phyloP scores from a whole-genome alignment of 2,329 filamentous ascomycete species.

The Esteya vermicola region DNA sequence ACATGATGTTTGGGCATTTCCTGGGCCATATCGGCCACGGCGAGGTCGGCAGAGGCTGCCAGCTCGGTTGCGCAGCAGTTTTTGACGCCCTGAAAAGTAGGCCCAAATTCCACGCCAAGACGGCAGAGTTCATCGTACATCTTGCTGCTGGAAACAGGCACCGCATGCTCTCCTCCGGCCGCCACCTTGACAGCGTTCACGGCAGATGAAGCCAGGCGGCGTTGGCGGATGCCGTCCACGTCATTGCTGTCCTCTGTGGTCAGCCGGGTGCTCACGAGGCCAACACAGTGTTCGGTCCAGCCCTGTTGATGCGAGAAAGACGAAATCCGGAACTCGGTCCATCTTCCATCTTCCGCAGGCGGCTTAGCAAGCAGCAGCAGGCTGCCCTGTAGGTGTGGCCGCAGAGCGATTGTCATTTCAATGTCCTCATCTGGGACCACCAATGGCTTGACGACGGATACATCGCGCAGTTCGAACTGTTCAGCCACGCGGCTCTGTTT shows the following conservation, averaged over 20 bases:
- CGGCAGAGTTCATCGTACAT: constrained; percentile 32
- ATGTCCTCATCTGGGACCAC: too few species aligned
- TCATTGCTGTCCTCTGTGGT: constrained; percentile 16
- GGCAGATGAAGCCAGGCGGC: too few species aligned
- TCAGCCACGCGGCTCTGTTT: too few species aligned
- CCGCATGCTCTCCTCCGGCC: background rate
- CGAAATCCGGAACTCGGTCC: constrained; percentile 42
- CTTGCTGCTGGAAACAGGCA: constrained; percentile 17
- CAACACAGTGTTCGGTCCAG: constrained; percentile 45
- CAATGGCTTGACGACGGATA: too few species aligned
- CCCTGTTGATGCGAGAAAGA: constrained; percentile 35
- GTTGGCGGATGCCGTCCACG: constrained; percentile 24
- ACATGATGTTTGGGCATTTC: constrained; percentile 24
- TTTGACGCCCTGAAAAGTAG: constrained; percentile 34
- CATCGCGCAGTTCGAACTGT: too few species aligned
- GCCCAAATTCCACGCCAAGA: constrained; percentile 34
- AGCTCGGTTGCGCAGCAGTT: constrained; percentile 24
- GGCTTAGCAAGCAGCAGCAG: background rate
- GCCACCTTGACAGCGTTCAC: constrained; percentile 15
- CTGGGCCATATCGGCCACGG: constrained; percentile 22
- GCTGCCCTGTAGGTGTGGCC: too few species aligned
- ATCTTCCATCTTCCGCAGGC: constrained; percentile 11
- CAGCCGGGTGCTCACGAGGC: constrained; percentile 28
- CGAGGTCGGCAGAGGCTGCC: constrained; percentile 20
- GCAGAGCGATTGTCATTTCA: too few species aligned